Conservation (phyloP, 129 eudicot species). For the Ambrosia artemisiifolia region DNA sequence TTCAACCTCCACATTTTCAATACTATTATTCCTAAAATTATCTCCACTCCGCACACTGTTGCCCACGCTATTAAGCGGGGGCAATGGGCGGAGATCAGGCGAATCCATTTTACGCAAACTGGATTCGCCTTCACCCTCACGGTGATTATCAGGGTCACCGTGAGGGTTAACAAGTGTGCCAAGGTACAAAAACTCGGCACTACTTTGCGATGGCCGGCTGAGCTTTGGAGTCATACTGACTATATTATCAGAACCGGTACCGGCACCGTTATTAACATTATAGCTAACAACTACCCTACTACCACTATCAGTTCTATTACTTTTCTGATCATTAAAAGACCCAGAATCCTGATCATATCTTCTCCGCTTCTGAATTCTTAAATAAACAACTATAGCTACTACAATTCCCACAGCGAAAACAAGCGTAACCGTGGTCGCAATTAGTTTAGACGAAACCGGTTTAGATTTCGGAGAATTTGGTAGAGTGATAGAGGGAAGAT, state of each 20-base stretch:
- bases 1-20: constrained; percentile 29
- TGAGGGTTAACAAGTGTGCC: constrained; percentile 64
- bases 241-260: background rate
- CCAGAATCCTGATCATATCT: constrained; percentile 15
- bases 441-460: constrained; percentile 52
- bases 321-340: constrained; percentile 28
- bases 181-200: constrained; percentile 66
- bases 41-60: constrained; percentile 17
- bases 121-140: background rate
- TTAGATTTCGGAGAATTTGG: constrained; percentile 51
- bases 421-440: constrained; percentile 45
- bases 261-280: background rate
- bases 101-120: constrained; percentile 51
- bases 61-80: constrained; percentile 44
- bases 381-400: constrained; percentile 32
- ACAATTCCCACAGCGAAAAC: constrained; percentile 50
- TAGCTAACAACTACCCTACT: constrained; percentile 15
- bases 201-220: constrained; percentile 59
- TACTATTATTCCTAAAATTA: constrained; percentile 2
- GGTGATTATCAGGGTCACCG: constrained; percentile 2
- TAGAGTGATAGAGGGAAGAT: constrained; percentile 51
- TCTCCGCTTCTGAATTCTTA: constrained; percentile 37
- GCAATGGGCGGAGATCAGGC: constrained; percentile 84
- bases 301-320: constrained; percentile 43
- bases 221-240: constrained; percentile 40